phyloP scores from a whole-genome alignment of 2,329 filamentous ascomycete genomes.

The Arthrobotrys megalospora region DNA sequence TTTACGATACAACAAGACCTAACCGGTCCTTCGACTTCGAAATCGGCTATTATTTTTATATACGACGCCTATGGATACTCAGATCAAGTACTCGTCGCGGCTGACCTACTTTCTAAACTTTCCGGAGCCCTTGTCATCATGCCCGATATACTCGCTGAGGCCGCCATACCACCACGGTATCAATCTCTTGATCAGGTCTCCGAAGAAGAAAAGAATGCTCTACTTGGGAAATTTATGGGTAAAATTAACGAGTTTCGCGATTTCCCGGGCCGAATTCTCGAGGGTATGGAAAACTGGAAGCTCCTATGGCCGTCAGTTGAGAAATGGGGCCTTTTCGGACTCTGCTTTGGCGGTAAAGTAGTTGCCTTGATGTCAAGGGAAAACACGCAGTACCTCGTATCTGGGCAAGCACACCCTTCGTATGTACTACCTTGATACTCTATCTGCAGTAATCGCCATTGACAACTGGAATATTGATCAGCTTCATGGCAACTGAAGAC shows the following conservation, averaged over 20 bases:
- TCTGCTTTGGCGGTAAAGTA: constrained; percentile 45
- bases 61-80: constrained; percentile 48
- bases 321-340: constrained; percentile 42
- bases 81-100: constrained; percentile 30
- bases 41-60: constrained; percentile 45
- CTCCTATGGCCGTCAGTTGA: constrained; percentile 22
- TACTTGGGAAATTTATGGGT: constrained; percentile 17
- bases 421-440: not conserved
- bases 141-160: constrained; percentile 41
- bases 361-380: constrained; percentile 34
- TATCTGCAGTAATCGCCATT: not conserved
- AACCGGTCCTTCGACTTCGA: constrained; percentile 29
- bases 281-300: constrained; percentile 12
- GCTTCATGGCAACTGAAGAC: constrained; percentile 26
- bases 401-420: constrained; percentile 52
- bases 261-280: constrained; percentile 18
- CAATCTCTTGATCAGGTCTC: not conserved
- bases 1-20: constrained; percentile 16
- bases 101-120: constrained; percentile 36
- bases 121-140: constrained; percentile 28
- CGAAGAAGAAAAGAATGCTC: constrained; percentile 7
- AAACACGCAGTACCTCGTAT: constrained; percentile 33
- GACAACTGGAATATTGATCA: not conserved
- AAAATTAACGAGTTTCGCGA: constrained; percentile 42
- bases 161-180: constrained; percentile 16